Conservation (phyloP, 352 stramenopile genomes). For the Phytophthora syringae region DNA sequence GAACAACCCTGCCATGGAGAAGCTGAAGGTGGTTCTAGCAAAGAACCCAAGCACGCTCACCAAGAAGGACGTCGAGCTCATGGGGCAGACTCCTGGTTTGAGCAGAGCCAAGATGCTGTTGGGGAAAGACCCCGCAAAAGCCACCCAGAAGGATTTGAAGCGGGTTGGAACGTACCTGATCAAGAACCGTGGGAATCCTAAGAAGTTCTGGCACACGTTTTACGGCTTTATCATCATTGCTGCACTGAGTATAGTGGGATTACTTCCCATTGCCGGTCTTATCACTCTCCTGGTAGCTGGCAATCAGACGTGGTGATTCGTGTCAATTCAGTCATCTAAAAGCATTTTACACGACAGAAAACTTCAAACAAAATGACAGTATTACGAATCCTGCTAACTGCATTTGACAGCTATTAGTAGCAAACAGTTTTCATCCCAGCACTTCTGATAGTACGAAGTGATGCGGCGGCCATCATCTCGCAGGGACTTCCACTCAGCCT, state of each 20-base stretch:
- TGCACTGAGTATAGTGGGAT: too few relatives aligned
- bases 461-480: conserved; percentile 42
- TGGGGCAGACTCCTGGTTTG: too few relatives aligned
- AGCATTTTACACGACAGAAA: too few relatives aligned
- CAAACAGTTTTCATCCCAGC: conserved; percentile 47
- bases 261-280: too few relatives aligned
- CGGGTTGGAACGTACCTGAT: neutral
- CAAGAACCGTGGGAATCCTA: neutral
- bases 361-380: too few relatives aligned
- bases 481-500: conserved; percentile 36
- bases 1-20: neutral
- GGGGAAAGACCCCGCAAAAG: neutral
- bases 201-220: too few relatives aligned
- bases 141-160: neutral
- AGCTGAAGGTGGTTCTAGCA: neutral
- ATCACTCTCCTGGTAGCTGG: too few relatives aligned
- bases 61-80: too few relatives aligned
- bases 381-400: too few relatives aligned
- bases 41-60: neutral
- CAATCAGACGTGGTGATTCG: too few relatives aligned
- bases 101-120: neutral
- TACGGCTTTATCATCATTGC: too few relatives aligned
- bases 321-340: too few relatives aligned
- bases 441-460: conserved; percentile 52
- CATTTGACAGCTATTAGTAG: conserved; percentile 27